phyloP scores from a whole-genome alignment of 306 rosid species.

The Biancaea sappan region DNA sequence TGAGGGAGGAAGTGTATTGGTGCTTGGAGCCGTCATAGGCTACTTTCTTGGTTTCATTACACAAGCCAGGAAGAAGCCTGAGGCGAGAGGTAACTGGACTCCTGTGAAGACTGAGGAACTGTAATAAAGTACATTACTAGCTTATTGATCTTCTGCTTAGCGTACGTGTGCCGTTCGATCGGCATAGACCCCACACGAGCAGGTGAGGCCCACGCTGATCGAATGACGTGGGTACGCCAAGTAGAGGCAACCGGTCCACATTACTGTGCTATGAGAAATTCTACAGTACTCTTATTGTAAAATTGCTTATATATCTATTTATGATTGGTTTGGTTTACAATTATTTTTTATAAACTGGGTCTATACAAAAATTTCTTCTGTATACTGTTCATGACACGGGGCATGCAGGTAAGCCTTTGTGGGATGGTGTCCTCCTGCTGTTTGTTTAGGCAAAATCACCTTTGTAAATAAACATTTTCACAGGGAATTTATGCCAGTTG shows the following conservation, averaged over 20 bases:
- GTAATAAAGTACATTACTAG: conserved; percentile 24
- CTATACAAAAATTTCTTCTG: neutral
- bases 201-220: too few relatives aligned
- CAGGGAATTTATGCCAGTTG: conserved; percentile 5
- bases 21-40: conserved; percentile 77
- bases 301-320: too few relatives aligned
- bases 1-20: conserved; percentile 56
- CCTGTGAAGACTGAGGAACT: conserved; percentile 73
- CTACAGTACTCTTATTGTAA: too few relatives aligned
- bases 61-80: conserved; percentile 50
- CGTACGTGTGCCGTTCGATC: too few relatives aligned
- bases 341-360: neutral
- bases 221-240: too few relatives aligned
- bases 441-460: conserved; percentile 5
- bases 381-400: neutral
- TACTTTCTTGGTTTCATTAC: conserved; percentile 69
- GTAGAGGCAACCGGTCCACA: too few relatives aligned
- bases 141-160: too few relatives aligned
- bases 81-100: conserved; percentile 53
- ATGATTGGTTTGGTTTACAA: neutral
- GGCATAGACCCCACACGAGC: too few relatives aligned
- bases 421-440: conserved; percentile 22
- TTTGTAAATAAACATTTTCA: conserved; percentile 43
- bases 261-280: neutral
- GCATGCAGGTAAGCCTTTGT: conserved; percentile 38